Conservation (phyloP, 306 rosid genomes). For the Rosa lucieae region DNA sequence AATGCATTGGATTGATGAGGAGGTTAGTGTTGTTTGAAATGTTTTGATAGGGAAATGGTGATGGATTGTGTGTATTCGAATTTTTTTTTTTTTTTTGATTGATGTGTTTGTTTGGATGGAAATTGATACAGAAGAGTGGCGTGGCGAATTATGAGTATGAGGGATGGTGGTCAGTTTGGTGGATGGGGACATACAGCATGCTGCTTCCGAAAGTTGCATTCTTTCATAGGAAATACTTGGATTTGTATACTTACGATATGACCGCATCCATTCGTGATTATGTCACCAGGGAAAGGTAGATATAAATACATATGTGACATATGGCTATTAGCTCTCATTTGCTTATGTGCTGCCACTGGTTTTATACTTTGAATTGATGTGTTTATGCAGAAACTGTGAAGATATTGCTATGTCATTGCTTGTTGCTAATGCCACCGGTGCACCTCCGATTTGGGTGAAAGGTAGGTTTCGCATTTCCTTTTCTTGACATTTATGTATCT, state of each 20-base stretch:
- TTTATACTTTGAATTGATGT: slow-evolving; percentile 9
- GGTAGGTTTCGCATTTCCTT: slow-evolving; percentile 31
- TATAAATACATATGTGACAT: background rate
- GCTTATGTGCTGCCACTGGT: slow-evolving; percentile 4
- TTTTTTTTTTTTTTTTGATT: background rate
- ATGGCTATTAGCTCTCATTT: background rate
- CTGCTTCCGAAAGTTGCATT: slow-evolving; percentile 65
- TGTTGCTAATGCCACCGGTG: slow-evolving; percentile 48
- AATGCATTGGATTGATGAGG: slow-evolving; percentile 54
- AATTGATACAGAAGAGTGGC: slow-evolving; percentile 36
- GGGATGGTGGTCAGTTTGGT: slow-evolving; percentile 77
- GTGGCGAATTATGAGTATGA: slow-evolving; percentile 49
- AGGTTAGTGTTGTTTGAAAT: slow-evolving; percentile 32
- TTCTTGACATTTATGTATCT: background rate
- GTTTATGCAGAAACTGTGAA: slow-evolving; percentile 48
- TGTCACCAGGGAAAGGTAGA: slow-evolving; percentile 45
- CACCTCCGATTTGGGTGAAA: slow-evolving; percentile 66
- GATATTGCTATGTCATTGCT: slow-evolving; percentile 65
- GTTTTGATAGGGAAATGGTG: too few species aligned
- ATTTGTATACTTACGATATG: slow-evolving; percentile 43
- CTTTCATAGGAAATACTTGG: slow-evolving; percentile 59
- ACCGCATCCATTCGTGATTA: slow-evolving; percentile 46
- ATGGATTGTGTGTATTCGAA: too few species aligned
- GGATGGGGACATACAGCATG: slow-evolving; percentile 63
- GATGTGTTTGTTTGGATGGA: slow-evolving; percentile 14